A percentile compares a stretch with the other conserved stretches of the same genome.
These are phyloP conservation scores for Phaseolus lunatus DNA, from an alignment of 306 rosid species.

Conservation along the genomic window DNA sequence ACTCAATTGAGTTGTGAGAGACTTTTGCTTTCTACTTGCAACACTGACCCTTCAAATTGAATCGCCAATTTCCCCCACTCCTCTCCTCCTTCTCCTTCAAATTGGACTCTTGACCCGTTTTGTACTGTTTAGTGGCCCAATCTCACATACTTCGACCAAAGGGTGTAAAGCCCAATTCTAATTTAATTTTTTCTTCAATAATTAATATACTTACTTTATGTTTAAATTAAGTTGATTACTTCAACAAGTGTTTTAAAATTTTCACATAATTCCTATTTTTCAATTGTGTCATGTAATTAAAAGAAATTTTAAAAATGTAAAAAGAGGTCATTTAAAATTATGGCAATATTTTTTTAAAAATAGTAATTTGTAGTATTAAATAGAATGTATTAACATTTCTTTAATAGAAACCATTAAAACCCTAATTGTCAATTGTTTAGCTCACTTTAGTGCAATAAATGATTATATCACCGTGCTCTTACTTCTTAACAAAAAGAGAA, in stretches of 20 bases:
- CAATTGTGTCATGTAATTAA: too few species aligned
- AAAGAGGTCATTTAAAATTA: too few species aligned
- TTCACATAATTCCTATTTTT: too few species aligned
- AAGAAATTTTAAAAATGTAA: too few species aligned
- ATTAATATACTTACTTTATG: too few species aligned
- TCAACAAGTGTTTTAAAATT: too few species aligned
- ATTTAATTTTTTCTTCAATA: background rate
- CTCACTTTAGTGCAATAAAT: background rate
- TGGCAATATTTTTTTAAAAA: too few species aligned
- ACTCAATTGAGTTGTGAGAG: background rate
- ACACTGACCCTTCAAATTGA: constrained; percentile 32
- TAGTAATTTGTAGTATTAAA: background rate
- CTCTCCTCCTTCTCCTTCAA: constrained; percentile 7
- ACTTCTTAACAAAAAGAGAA: too few species aligned
- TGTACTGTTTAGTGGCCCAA: background rate
- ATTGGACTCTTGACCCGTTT: constrained; percentile 6
- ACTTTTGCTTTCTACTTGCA: background rate
- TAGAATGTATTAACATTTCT: background rate
- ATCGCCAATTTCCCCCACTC: constrained; percentile 21
- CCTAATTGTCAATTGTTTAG: background rate
- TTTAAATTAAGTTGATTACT: too few species aligned
- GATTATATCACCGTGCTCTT: too few species aligned
- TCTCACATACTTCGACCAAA: background rate
- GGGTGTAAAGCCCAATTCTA: background rate
- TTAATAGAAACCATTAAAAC: background rate